Conservation (phyloP, 345 rosid species). For the Pistacia integerrima region DNA sequence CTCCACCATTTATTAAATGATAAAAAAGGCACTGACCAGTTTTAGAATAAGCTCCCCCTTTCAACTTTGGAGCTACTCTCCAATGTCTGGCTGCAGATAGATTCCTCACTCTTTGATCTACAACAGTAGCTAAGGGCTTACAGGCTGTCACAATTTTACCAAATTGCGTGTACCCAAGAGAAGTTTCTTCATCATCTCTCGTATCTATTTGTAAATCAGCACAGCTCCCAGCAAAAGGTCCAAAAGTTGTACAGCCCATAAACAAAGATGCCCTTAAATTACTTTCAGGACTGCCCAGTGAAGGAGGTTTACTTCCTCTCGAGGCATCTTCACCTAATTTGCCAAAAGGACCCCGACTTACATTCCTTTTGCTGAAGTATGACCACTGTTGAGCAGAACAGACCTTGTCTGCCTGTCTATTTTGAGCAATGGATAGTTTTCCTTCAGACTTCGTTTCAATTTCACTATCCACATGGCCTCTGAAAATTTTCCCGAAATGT, state of each 20-base stretch:
- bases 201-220: constrained; percentile 20
- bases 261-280: constrained; percentile 26
- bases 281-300: constrained; percentile 15
- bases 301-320: constrained; percentile 9
- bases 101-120: constrained; percentile 21
- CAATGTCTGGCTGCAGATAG: constrained; percentile 19
- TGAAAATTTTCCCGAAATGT: neutral
- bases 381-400: constrained; percentile 8
- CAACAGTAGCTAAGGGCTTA: constrained; percentile 14
- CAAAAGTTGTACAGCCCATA: constrained; percentile 29
- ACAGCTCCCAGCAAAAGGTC: constrained; percentile 19
- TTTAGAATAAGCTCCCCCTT: constrained; percentile 16
- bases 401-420: constrained; percentile 2
- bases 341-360: neutral
- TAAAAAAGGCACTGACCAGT: constrained; percentile 26
- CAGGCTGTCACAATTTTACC: constrained; percentile 15
- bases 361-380: neutral
- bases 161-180: constrained; percentile 9
- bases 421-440: neutral
- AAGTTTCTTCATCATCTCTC: constrained; percentile 32
- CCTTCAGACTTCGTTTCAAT: neutral
- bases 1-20: constrained; percentile 2
- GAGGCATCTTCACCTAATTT: neutral
- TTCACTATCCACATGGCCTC: constrained; percentile 10
- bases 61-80: constrained; percentile 31